Percentiles rank a stretch among this genome's conserved stretches.
phyloP scores from a whole-genome alignment of 768 basidiomycete genomes.

The Hirschioporus abietinus region DNA sequence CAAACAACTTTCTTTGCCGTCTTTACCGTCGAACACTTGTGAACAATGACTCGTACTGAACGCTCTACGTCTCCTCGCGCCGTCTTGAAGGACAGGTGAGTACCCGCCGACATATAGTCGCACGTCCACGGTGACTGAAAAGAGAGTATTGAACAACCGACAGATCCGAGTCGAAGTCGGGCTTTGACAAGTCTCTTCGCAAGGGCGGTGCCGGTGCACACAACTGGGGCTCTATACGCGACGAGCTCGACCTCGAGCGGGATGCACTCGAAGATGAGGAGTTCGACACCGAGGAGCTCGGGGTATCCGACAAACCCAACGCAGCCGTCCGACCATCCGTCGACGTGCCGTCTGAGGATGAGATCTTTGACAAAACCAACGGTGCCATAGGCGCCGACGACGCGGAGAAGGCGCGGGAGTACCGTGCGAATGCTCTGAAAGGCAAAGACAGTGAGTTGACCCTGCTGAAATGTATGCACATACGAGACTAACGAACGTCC shows the following conservation, averaged over 20 bases:
- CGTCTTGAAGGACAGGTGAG: slow-evolving; percentile 51
- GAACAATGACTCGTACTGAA: slow-evolving; percentile 76
- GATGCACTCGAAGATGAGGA: slow-evolving; percentile 58
- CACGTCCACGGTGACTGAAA: not conserved
- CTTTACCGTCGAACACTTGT: not conserved
- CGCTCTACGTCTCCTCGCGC: slow-evolving; percentile 70
- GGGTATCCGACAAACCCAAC: slow-evolving; percentile 13
- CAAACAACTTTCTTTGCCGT: not conserved
- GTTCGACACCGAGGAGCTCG: slow-evolving; percentile 30
- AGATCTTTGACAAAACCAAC: slow-evolving; percentile 29
- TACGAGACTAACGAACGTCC: slow-evolving; percentile 4
- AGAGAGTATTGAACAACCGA: not conserved
- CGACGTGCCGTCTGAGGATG: slow-evolving; percentile 9
- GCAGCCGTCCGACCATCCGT: slow-evolving; percentile 13
- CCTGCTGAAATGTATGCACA: not conserved
- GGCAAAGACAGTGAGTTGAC: slow-evolving; percentile 36
- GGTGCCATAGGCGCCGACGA: slow-evolving; percentile 58
- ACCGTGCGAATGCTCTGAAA: slow-evolving; percentile 74
- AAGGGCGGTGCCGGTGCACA: slow-evolving; percentile 78
- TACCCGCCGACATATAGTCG: not conserved
- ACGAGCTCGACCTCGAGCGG: slow-evolving; percentile 58
- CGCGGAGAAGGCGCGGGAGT: slow-evolving; percentile 52
- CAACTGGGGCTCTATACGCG: slow-evolving; percentile 76
- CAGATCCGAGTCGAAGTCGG: slow-evolving; percentile 69
- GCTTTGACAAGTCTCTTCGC: slow-evolving; percentile 63